Base-by-base conservation (phyloP, 2,329 filamentous ascomycete genomes). In the Chalara sp. region DNA sequence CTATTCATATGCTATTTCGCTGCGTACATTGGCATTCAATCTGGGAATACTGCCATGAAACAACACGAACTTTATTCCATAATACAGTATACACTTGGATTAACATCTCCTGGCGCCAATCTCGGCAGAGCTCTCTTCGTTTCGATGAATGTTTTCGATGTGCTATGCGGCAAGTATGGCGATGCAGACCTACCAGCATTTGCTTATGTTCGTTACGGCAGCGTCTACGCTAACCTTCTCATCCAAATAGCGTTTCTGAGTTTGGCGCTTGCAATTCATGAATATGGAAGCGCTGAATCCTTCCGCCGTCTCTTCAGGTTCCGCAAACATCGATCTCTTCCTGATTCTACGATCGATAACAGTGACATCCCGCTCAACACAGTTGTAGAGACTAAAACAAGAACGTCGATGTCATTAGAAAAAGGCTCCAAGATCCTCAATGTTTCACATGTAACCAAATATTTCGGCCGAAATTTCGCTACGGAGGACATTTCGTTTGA, bases 401-500 rank as follows among this genome's bases (percentile, higher is more conserved):
- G 21, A 21, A 21, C 21, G 3, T 21, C 21, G 21, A 21, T 21
- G 21, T 21, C 21, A 21, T 21, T 21, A 21, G 21, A 21, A 21
- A 21, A 21, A 21, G 21, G 21, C 21, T 21, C 0, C 64, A 71
- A 45, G 41, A 66, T 72, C 0, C 72, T 89, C 46, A 85, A 86
- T 53, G 72, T 79, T 2, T 84, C 84, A 61, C 79, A 76, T 2
- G 66, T 84, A 13, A 76, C 72, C 41, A 86, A 85, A 61, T 70
- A 71, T 6, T 85, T 84, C 58, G 75, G 76, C n/a, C 70, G 70
- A 46, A 76, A 78, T 49, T 66, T 75, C 31, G 83, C 81, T 2
- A 80, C 85, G 5, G 72, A 84, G 55, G 75, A 85, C 57, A 74
- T 83, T n/a, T 79, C 78, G 0, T 85, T 86, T 53, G 76, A 76